Percentiles rank a stretch among this genome's conserved stretches.
Evolutionary conservation across 176 grass and related monocot species (phyloP).

Genomic region (Eragrostis curvula): DNA sequence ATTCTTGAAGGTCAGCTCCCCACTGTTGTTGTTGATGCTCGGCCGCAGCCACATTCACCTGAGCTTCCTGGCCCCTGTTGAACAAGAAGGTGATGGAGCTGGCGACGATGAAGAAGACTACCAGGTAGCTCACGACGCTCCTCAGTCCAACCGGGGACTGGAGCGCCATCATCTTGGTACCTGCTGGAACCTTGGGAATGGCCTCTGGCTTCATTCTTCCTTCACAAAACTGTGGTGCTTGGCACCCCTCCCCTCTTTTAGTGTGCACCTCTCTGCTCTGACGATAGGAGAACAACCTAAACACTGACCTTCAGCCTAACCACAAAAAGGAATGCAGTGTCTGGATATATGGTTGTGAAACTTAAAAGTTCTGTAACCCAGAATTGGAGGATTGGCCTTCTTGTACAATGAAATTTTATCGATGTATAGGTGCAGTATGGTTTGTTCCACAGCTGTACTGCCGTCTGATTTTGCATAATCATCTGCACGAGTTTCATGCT

Average conservation of each 20-base stretch:
- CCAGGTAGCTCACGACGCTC: conserved; percentile 44
- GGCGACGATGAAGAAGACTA: conserved; percentile 59
- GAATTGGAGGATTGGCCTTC: background rate
- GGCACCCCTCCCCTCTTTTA: conserved; percentile 25
- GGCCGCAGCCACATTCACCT: background rate
- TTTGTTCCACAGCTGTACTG: background rate
- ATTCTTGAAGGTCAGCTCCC: conserved; percentile 26
- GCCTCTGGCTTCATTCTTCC: conserved; percentile 29
- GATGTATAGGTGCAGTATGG: background rate
- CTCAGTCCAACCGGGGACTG: conserved; percentile 42
- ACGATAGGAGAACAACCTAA: conserved; percentile 24
- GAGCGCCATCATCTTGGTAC: conserved; percentile 28
- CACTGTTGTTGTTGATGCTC: conserved; percentile 12
- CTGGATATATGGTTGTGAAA: conserved; percentile 11
- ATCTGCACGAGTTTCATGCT: background rate
- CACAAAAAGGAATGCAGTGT: background rate
- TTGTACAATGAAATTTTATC: too few relatives aligned
- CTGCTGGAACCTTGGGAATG: background rate
- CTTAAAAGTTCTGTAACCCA: background rate
- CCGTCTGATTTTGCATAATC: background rate
- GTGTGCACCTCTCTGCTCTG: conserved; percentile 13
- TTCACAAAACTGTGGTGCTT: conserved; percentile 7
- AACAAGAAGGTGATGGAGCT: conserved; percentile 49
- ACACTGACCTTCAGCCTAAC: conserved; percentile 45
- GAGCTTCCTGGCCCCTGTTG: conserved; percentile 43